Conservation (phyloP, 2,329 filamentous ascomycete species). For the Dothistroma pini region DNA sequence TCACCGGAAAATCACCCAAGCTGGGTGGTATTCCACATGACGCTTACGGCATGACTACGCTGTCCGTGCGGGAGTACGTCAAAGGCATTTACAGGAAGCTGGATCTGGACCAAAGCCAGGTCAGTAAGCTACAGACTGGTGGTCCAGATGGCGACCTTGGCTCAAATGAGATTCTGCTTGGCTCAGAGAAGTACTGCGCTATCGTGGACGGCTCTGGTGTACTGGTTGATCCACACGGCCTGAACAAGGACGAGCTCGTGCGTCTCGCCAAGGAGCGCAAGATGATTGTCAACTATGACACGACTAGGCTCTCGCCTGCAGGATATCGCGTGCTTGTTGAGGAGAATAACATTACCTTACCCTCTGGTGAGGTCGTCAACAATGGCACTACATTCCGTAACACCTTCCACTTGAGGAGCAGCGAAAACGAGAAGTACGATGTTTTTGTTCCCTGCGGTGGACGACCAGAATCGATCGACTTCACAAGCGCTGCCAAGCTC, state of each 20-base stretch:
- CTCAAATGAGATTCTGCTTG: conserved; percentile 94
- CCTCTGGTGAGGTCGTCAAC: conserved; percentile 77
- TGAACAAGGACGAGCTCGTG: conserved; percentile 77
- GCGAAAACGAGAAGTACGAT: conserved; percentile 63
- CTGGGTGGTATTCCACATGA: conserved; percentile 97
- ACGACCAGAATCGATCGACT: conserved; percentile 92
- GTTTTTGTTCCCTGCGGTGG: conserved; percentile 95
- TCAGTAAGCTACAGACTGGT: conserved; percentile 95
- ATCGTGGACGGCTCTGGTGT: conserved; percentile 98
- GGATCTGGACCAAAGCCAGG: conserved; percentile 76
- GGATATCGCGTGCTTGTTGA: conserved; percentile 93
- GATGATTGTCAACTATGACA: conserved; percentile 88
- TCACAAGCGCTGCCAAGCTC: conserved; percentile 79
- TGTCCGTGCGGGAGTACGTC: conserved; percentile 94
- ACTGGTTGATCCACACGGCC: conserved; percentile 84
- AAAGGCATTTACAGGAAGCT: conserved; percentile 96
- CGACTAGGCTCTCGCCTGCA: conserved; percentile 76
- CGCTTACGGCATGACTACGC: conserved; percentile 92
- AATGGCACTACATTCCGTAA: conserved; percentile 97
- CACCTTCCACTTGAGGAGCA: conserved; percentile 78
- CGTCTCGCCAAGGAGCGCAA: conserved; percentile 79
- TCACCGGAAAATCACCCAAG: conserved; percentile 96
- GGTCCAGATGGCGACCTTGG: conserved; percentile 95
- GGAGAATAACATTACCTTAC: conserved; percentile 82
- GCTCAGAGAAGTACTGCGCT: conserved; percentile 91